Conservation (phyloP, 2,329 filamentous ascomycete genomes). For the Trichophyton rubrum region DNA sequence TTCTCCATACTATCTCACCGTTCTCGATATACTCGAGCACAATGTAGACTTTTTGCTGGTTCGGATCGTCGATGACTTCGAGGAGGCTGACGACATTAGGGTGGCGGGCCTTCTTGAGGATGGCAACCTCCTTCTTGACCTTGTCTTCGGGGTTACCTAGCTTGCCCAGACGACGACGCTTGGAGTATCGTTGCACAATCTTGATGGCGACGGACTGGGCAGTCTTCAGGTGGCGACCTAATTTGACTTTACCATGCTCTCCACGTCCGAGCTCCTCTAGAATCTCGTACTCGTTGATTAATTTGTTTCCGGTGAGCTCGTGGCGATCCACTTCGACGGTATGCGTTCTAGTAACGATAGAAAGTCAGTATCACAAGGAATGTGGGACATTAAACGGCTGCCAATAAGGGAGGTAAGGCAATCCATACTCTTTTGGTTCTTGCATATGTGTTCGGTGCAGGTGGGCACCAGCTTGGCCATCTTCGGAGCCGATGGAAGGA, state of each 20-base stretch:
- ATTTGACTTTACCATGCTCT: slow-evolving; percentile 94
- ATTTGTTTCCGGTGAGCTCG: slow-evolving; percentile 76
- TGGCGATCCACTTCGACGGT: slow-evolving; percentile 86
- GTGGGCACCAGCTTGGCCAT: slow-evolving; percentile 40
- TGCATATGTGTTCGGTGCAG: slow-evolving; percentile 60
- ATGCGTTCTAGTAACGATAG: slow-evolving; percentile 52
- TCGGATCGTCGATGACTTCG: slow-evolving; percentile 95
- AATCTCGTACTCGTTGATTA: slow-evolving; percentile 96
- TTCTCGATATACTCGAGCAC: slow-evolving; percentile 90
- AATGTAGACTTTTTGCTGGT: slow-evolving; percentile 95
- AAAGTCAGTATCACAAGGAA: background rate
- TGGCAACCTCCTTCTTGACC: slow-evolving; percentile 91
- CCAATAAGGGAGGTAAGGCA: background rate
- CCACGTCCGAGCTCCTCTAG: slow-evolving; percentile 92
- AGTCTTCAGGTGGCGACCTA: slow-evolving; percentile 67
- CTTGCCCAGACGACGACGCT: slow-evolving; percentile 76
- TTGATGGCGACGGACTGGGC: slow-evolving; percentile 87
- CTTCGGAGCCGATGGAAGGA: slow-evolving; percentile 25
- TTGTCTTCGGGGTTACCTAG: slow-evolving; percentile 55
- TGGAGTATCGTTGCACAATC: slow-evolving; percentile 92
- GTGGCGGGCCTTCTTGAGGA: slow-evolving; percentile 94
- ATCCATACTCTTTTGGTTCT: slow-evolving; percentile 59
- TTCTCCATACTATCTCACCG: slow-evolving; percentile 89
- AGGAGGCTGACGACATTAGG: slow-evolving; percentile 92
- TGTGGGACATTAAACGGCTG: background rate